Evolutionary conservation across 2,329 filamentous ascomycete genomes (phyloP).

Genomic region (Talaromyces piceae): DNA sequence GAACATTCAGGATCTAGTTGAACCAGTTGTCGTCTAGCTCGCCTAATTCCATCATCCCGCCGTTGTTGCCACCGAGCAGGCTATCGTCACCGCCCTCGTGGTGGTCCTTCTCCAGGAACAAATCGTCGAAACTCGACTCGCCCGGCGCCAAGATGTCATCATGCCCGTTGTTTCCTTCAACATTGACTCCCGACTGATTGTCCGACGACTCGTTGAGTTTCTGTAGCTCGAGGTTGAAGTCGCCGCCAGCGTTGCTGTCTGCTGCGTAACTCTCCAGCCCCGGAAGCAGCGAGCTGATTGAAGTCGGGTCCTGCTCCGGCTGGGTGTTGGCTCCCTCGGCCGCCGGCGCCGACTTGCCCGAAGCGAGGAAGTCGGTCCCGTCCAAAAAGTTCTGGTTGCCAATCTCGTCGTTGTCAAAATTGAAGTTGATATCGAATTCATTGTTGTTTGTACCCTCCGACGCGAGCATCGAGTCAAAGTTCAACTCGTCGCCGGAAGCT

Average conservation of each 20-base stretch:
- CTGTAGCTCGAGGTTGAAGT: conserved; percentile 31
- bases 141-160: conserved; percentile 33
- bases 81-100: conserved; percentile 28
- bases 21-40: conserved; percentile 26
- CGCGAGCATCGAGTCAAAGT: conserved; percentile 35
- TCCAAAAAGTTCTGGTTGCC: conserved; percentile 33
- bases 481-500: conserved; percentile 26
- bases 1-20: neutral
- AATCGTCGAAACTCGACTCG: conserved; percentile 39
- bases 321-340: conserved; percentile 9
- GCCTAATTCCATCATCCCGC: conserved; percentile 31
- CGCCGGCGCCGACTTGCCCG: conserved; percentile 13
- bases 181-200: conserved; percentile 12
- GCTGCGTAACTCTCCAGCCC: conserved; percentile 26
- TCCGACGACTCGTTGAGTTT: conserved; percentile 15
- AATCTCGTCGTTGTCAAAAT: conserved; percentile 32
- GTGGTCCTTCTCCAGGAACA: conserved; percentile 36
- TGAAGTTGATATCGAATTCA: conserved; percentile 34
- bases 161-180: conserved; percentile 17
- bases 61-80: conserved; percentile 30
- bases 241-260: conserved; percentile 26
- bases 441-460: conserved; percentile 25
- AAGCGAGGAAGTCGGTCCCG: conserved; percentile 22
- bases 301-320: conserved; percentile 13
- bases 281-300: conserved; percentile 22